These are phyloP conservation scores for Symmetrospora coprosmae DNA, from an alignment of 768 basidiomycete species.

Conservation along the genomic window DNA sequence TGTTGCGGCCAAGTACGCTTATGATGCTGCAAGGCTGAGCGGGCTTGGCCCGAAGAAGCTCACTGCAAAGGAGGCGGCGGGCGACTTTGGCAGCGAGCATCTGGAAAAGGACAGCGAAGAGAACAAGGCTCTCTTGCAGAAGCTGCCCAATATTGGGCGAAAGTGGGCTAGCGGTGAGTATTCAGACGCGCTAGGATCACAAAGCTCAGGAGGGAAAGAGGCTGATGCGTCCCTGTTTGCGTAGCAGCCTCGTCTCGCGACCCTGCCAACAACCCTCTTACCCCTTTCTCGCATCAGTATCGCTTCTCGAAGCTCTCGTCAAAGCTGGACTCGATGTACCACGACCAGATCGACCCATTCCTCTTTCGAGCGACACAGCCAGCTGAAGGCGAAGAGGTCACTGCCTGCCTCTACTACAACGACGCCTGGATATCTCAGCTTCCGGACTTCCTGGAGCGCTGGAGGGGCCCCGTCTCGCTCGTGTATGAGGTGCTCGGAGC, in stretches of 20 bases:
- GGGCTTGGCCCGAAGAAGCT: background rate
- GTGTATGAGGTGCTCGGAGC: constrained; percentile 30
- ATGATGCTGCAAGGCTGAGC: background rate
- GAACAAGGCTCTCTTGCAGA: background rate
- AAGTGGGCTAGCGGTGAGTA: background rate
- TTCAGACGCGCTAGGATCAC: background rate
- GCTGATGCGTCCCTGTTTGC: background rate
- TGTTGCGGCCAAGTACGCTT: background rate
- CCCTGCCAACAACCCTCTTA: constrained; percentile 27
- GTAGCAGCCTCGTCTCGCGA: background rate
- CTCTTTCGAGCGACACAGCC: constrained; percentile 26
- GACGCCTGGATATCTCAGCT: constrained; percentile 32
- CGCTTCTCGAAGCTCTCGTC: constrained; percentile 34
- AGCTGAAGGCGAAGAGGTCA: constrained; percentile 19
- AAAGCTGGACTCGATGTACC: constrained; percentile 28
- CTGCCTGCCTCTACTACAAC: constrained; percentile 33
- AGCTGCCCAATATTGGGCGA: background rate
- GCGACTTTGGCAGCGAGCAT: background rate
- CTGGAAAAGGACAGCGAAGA: background rate
- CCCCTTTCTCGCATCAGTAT: constrained; percentile 29
- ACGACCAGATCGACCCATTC: constrained; percentile 32
- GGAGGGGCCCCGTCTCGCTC: constrained; percentile 31
- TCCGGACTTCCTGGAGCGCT: constrained; percentile 28
- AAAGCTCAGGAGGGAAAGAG: background rate
- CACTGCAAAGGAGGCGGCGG: background rate